phyloP scores from a whole-genome alignment of 2,329 filamentous ascomycete species.

The Cladophialophora chaetospira region DNA sequence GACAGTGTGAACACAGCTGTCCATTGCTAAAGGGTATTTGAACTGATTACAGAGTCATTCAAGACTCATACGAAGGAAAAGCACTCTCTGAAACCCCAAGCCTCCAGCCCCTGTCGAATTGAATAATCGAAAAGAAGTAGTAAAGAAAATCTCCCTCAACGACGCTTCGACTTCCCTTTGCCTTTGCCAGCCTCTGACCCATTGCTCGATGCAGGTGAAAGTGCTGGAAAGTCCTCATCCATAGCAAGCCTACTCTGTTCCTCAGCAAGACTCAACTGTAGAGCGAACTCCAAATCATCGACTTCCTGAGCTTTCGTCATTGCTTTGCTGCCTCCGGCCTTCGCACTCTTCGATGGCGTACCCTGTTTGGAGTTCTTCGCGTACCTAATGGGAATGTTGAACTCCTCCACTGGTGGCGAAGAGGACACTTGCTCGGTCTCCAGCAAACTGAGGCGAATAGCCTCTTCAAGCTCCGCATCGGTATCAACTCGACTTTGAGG shows the following conservation, averaged over 20 bases:
- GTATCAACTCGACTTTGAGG: slow-evolving; percentile 31
- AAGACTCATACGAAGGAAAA: background rate
- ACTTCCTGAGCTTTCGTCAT: slow-evolving; percentile 45
- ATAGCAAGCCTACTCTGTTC: slow-evolving; percentile 51
- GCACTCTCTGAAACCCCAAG: background rate
- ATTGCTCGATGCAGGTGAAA: slow-evolving; percentile 29
- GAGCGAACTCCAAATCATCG: slow-evolving; percentile 62
- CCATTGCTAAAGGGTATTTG: background rate
- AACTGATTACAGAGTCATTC: background rate
- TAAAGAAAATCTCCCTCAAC: slow-evolving; percentile 9
- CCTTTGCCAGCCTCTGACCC: slow-evolving; percentile 29
- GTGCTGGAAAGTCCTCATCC: slow-evolving; percentile 36
- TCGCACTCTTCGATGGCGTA: slow-evolving; percentile 28
- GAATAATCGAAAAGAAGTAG: background rate
- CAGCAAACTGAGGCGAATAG: slow-evolving; percentile 58
- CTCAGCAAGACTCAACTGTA: slow-evolving; percentile 64
- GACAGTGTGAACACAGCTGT: background rate
- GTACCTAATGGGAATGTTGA: slow-evolving; percentile 41
- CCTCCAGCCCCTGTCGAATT: background rate
- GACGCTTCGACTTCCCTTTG: slow-evolving; percentile 23
- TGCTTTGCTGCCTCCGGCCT: slow-evolving; percentile 42
- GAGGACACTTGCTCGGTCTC: slow-evolving; percentile 35
- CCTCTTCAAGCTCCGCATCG: slow-evolving; percentile 63
- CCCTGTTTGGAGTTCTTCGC: slow-evolving; percentile 35
- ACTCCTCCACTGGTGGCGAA: slow-evolving; percentile 17